These are phyloP conservation scores for Artemisia argyi DNA, from an alignment of 129 eudicot species.

Conservation along the genomic window DNA sequence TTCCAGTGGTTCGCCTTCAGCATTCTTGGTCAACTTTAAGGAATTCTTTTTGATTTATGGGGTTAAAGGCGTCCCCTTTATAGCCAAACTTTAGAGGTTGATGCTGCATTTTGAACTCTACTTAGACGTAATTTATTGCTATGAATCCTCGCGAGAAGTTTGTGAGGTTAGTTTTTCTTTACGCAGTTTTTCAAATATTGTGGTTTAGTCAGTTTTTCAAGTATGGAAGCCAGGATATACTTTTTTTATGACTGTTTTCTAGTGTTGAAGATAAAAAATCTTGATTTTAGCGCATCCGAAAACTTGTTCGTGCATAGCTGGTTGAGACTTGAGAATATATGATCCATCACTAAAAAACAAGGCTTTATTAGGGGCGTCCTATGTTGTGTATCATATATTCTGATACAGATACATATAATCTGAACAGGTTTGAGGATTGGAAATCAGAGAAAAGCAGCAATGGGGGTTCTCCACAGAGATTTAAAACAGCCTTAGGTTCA, in stretches of 20 bases:
- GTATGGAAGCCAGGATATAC: too few relatives aligned
- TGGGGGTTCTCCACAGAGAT: slow-evolving; percentile 37
- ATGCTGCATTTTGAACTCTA: slow-evolving; percentile 11
- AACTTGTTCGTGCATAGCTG: too few relatives aligned
- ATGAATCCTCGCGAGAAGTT: slow-evolving; percentile 68
- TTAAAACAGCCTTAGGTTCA: slow-evolving; percentile 41
- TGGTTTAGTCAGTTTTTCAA: too few relatives aligned
- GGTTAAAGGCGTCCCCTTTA: slow-evolving; percentile 19
- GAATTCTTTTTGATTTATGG: slow-evolving; percentile 15
- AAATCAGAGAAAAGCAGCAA: slow-evolving; percentile 59
- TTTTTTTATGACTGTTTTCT: too few relatives aligned
- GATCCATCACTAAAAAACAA: too few relatives aligned
- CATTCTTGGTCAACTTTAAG: slow-evolving; percentile 22
- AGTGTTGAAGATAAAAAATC: too few relatives aligned
- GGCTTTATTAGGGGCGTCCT: too few relatives aligned
- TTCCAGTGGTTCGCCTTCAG: slow-evolving; percentile 23
- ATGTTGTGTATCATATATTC: too few relatives aligned
- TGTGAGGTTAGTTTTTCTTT: too few relatives aligned
- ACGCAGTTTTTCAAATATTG: too few relatives aligned
- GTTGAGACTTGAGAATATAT: too few relatives aligned
- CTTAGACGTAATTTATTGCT: slow-evolving; percentile 17
- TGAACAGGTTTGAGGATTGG: slow-evolving; percentile 73
- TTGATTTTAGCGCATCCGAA: too few relatives aligned
- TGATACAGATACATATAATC: background rate
- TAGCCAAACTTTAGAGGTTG: slow-evolving; percentile 10